These are phyloP conservation scores for Rhododendron ovatum DNA, from an alignment of 148 eudicot species.

Conservation along the genomic window DNA sequence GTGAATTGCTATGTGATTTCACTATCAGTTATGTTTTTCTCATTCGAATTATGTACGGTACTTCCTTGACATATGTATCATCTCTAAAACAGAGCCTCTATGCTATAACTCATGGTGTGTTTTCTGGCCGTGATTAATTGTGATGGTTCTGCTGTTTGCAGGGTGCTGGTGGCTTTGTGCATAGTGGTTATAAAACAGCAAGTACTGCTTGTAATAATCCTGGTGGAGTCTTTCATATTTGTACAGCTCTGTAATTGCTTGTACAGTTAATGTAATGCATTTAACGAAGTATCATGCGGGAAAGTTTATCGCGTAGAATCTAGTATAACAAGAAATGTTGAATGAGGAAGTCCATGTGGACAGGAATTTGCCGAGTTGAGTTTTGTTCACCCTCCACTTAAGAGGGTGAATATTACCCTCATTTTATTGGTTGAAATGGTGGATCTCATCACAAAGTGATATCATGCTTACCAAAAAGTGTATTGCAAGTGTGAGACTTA, in stretches of 20 bases:
- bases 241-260: not conserved
- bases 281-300: not conserved
- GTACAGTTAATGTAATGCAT: not conserved
- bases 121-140: not conserved
- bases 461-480: no score
- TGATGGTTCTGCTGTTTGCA: not conserved
- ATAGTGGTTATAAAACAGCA: not conserved
- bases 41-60: not conserved
- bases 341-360: not conserved
- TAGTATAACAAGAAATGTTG: not conserved
- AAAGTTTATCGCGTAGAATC: not conserved
- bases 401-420: no score
- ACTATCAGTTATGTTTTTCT: not conserved
- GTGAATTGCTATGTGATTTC: not conserved
- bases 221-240: not conserved
- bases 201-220: slow-evolving; percentile 1
- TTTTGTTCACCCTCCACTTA: no score
- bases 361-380: not conserved
- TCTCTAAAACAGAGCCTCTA: not conserved
- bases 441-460: no score
- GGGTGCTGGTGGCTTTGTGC: not conserved
- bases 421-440: no score
- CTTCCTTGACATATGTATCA: not conserved
- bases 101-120: not conserved
- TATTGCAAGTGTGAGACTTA: no score